A percentile compares a stretch with the other conserved stretches of the same genome.
Conservation (phyloP, 192 early-diverging fungal genomes). For the Glomus cerebriforme region DNA sequence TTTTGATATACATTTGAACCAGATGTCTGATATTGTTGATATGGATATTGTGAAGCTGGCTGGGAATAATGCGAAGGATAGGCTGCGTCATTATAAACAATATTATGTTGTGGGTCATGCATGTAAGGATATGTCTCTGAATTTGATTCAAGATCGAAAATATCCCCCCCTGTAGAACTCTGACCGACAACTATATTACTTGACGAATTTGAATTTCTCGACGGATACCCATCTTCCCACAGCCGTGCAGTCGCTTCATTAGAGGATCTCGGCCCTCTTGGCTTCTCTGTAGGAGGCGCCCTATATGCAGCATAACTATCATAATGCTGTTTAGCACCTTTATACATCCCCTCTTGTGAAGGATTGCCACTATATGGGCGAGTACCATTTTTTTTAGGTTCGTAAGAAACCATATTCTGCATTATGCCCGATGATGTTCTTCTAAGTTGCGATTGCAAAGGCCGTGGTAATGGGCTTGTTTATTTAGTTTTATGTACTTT, state of each 20-base stretch:
- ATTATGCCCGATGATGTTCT: not conserved
- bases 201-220: not conserved
- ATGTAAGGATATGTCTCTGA: not conserved
- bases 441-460: not conserved
- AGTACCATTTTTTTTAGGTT: constrained; percentile 12
- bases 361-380: constrained; percentile 11
- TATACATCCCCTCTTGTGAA: not conserved
- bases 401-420: constrained; percentile 30
- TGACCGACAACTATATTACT: not conserved
- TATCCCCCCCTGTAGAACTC: not conserved
- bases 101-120: not conserved
- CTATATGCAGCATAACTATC: constrained; percentile 12
- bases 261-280: not conserved
- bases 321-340: not conserved
- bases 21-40: not conserved
- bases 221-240: not conserved
- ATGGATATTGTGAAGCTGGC: not conserved
- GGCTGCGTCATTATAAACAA: not conserved
- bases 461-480: not conserved
- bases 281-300: not conserved
- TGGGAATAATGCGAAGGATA: not conserved
- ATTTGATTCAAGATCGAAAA: not conserved
- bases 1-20: not conserved
- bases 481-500: not conserved
- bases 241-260: not conserved